Conservation (phyloP, 108 stramenopile species). For the Pseudonitzschia delicatissima region DNA sequence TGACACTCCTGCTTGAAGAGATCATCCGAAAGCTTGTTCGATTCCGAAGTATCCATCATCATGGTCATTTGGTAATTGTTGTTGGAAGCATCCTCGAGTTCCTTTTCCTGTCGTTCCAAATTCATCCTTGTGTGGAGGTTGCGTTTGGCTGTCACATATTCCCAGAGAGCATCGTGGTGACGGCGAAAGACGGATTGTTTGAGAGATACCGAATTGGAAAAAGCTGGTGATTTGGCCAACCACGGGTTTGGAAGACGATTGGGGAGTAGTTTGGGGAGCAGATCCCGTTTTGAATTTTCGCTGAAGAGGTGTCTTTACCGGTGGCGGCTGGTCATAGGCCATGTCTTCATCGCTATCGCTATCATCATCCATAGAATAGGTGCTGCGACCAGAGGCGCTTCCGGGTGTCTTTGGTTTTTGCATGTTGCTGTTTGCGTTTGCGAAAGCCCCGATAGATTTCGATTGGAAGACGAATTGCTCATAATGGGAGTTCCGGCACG, state of each 20-base stretch:
- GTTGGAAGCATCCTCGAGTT: constrained; percentile 15
- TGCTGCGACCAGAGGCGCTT: neutral
- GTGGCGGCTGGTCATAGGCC: neutral
- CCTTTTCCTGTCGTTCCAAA: constrained; percentile 25
- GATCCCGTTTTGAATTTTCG: constrained; percentile 6
- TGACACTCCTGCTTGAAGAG: constrained; percentile 33
- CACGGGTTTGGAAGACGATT: too few species aligned
- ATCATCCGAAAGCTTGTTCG: constrained; percentile 5
- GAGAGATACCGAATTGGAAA: neutral
- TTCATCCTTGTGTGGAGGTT: constrained; percentile 31
- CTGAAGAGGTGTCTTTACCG: constrained; percentile 6
- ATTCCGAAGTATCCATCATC: neutral
- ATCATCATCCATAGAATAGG: constrained; percentile 11
- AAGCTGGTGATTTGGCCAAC: neutral
- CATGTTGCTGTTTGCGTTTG: neutral
- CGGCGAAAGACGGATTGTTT: constrained; percentile 35
- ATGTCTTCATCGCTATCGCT: constrained; percentile 6
- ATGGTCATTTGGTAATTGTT: constrained; percentile 10
- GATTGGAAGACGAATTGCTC: constrained; percentile 32
- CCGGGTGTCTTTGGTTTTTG: too few species aligned
- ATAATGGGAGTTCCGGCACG: constrained; percentile 47
- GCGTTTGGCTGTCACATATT: constrained; percentile 40
- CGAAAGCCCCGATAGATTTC: neutral
- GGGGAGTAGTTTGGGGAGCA: too few species aligned
- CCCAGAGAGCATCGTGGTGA: constrained; percentile 56